Evolutionary conservation across 208 protist genomes (phyloP).

Genomic region (Histomonas meleagridis): DNA sequence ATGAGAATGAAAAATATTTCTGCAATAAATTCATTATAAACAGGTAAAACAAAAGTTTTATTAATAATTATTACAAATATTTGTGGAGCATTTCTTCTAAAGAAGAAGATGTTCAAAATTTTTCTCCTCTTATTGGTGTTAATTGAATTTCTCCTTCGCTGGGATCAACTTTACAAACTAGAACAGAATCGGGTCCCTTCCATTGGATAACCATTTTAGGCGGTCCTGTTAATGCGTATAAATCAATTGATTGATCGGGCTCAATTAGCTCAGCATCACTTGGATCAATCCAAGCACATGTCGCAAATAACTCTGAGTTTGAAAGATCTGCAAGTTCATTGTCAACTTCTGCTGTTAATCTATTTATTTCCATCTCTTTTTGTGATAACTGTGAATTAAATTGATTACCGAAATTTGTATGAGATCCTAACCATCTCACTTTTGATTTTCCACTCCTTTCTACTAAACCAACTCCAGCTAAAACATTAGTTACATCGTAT

Average conservation of each 20-base stretch:
- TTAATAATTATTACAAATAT: too few species aligned
- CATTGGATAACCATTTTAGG: background rate
- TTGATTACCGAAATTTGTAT: background rate
- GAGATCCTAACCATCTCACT: background rate
- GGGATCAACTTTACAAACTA: background rate
- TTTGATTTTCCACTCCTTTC: slow-evolving; percentile 24
- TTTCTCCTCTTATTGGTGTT: too few species aligned
- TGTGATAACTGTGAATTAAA: background rate
- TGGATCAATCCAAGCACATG: background rate
- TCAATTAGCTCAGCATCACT: background rate
- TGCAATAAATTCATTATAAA: too few species aligned
- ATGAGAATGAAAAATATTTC: too few species aligned
- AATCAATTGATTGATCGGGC: background rate
- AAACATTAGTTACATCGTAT: slow-evolving; percentile 13
- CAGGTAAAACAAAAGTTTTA: too few species aligned
- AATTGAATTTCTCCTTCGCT: background rate
- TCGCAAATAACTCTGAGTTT: background rate
- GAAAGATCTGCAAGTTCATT: background rate
- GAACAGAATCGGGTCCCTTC: background rate
- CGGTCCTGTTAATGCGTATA: background rate
- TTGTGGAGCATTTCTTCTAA: too few species aligned
- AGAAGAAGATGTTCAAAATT: too few species aligned
- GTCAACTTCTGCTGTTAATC: background rate
- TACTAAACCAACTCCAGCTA: background rate
- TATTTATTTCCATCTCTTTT: background rate